Conservation (phyloP, 2,329 filamentous ascomycete species). For the Exophiala aquamarina region DNA sequence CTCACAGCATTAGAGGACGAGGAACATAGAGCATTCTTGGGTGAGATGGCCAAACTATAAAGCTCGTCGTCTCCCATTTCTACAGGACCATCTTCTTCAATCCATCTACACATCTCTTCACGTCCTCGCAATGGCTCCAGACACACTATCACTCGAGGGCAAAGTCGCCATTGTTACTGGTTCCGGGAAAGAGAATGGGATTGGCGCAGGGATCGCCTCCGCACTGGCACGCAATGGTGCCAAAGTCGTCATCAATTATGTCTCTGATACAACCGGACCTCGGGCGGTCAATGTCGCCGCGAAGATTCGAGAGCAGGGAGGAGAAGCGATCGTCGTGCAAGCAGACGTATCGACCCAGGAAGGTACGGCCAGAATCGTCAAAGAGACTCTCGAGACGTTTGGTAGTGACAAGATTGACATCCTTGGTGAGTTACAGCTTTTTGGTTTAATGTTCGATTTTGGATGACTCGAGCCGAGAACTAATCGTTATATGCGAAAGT, state of each 20-base stretch:
- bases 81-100: neutral
- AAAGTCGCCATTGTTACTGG: slow-evolving; percentile 37
- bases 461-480: no score
- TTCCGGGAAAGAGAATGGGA: slow-evolving; percentile 34
- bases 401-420: slow-evolving; percentile 19
- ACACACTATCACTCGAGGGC: slow-evolving; percentile 33
- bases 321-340: slow-evolving; percentile 16
- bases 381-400: slow-evolving; percentile 15
- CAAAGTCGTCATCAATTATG: slow-evolving; percentile 31
- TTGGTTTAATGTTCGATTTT: neutral
- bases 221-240: slow-evolving; percentile 31
- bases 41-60: neutral
- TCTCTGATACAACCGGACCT: slow-evolving; percentile 29
- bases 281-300: slow-evolving; percentile 28
- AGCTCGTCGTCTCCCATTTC: neutral
- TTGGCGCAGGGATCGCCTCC: slow-evolving; percentile 34
- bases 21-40: no score
- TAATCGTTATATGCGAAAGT: no score
- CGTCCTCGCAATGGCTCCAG: slow-evolving; percentile 10
- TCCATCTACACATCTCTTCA: neutral
- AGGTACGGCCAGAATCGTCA: slow-evolving; percentile 11
- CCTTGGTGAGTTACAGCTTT: slow-evolving; percentile 19
- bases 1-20: no score
- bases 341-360: slow-evolving; percentile 14
- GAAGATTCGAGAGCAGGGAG: slow-evolving; percentile 27